A percentile compares a stretch with the other conserved stretches of the same genome.
These are phyloP conservation scores for Mycena epipterygia DNA, from an alignment of 768 basidiomycete species.

Conservation along the genomic window DNA sequence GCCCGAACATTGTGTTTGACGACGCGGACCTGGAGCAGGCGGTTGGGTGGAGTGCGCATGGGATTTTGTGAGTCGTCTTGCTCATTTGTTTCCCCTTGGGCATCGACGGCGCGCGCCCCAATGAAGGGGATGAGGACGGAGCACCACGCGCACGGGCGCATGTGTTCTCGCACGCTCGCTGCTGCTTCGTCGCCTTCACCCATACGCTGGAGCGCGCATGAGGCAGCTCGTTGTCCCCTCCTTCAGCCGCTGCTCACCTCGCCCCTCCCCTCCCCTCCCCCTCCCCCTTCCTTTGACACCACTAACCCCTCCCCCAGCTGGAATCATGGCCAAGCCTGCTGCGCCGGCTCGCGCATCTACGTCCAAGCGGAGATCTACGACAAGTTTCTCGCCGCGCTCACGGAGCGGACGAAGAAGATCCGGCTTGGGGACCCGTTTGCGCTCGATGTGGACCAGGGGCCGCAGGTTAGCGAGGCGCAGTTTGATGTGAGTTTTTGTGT, in stretches of 20 bases:
- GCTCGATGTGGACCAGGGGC: slow-evolving; percentile 69
- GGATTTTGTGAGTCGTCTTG: slow-evolving; percentile 69
- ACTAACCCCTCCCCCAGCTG: slow-evolving; percentile 49
- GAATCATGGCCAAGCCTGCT: slow-evolving; percentile 84
- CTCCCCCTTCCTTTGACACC: not conserved
- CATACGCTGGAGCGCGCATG: not conserved
- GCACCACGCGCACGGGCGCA: too few relatives aligned
- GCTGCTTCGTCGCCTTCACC: too few relatives aligned
- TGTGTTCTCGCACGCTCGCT: too few relatives aligned
- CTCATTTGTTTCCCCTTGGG: not conserved
- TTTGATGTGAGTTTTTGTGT: slow-evolving; percentile 48
- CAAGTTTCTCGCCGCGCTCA: slow-evolving; percentile 73
- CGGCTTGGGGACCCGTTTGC: slow-evolving; percentile 71
- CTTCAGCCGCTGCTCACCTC: too few relatives aligned
- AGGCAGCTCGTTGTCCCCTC: not conserved
- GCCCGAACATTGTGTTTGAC: slow-evolving; percentile 73
- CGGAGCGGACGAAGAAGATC: slow-evolving; percentile 62
- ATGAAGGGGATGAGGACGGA: too few relatives aligned
- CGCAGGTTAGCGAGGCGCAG: slow-evolving; percentile 68
- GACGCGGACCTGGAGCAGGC: slow-evolving; percentile 75
- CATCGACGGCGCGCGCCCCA: not conserved
- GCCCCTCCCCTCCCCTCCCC: not conserved
- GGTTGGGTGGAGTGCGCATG: slow-evolving; percentile 73
- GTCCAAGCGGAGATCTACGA: slow-evolving; percentile 88
- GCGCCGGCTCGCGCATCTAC: slow-evolving; percentile 85